Base-by-base conservation (phyloP, 345 rosid genomes). In the Lepidium sativum region DNA sequence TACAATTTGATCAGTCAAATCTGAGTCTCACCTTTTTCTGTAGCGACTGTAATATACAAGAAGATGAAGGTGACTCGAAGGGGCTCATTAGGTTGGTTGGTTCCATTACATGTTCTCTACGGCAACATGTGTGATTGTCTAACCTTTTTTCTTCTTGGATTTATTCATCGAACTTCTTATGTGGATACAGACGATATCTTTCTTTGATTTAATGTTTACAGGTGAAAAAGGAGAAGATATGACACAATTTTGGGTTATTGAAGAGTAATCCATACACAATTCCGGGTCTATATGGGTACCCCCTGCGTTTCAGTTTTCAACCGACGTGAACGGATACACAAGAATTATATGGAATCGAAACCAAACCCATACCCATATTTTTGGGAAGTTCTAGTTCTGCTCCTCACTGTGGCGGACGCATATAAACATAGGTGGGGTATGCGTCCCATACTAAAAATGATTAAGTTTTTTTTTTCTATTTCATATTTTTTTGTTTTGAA, bases 51-150 rank as follows among this genome's bases (percentile, higher is more conserved):
- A 21, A 25, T 45, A 56, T 9, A 68, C 51, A 68, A 58, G 72
- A 58, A 9, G 61, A 42, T 69, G 45, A 69, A 69, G 23, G 43
- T 51, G 18, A 60, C 4, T 23, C n/a, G 1, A 51, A 37, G 37
- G 2, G 40, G 32, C 25, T 42, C 54, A 14, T 51, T 35, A 14
- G 11, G 55, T 62, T 27, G 31, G 31, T 44, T 23, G 60, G 66
- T 51, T 37, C 35, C 56, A 25, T 38, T 50, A 49, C 60, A 58
- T 39, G 47, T 40, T 41, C 37, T 17, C 37, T 44, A 68, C 25
- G 32, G 53, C 9, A 23, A 41, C 58, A 54, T 70, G 51, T 70
- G 51, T 63, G 34, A 18, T 20, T 45, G 57, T 70, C 50, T 62
- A 29, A 39, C 41, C 41, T 54, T n/a, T 45, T 25, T 45, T 27